Evolutionary conservation across 2,329 filamentous ascomycete species (phyloP), one percentile per base, ranked within the genome.

Genomic region (Fusarium papillatum): DNA sequence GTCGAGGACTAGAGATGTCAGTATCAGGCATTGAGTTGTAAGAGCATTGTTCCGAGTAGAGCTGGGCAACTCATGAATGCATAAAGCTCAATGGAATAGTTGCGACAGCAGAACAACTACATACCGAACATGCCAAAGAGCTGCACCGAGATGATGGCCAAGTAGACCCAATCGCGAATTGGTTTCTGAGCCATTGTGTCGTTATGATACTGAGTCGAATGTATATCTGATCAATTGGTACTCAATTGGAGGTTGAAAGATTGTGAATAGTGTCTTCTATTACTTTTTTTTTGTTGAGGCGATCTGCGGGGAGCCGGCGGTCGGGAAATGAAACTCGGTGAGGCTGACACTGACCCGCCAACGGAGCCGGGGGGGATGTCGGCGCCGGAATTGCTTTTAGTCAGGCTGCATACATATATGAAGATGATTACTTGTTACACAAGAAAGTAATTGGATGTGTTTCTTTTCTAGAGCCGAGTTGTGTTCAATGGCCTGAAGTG

Each of bases 1-100:
- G 76, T 92, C 90, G 57, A 91, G 85, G 75, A 86, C 90, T 91
- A 68, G 2, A n/a, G 13, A 13, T 64, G 60, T 79, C 34, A 77
- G 69, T 72, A 29, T 22, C 11, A 2, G 8, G 19, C 19, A 36
- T 36, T 34, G 29, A 36, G 19, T 31, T 55, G 6, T n/a, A 3
- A 19, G 24, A 10, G 5, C 0, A 4, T 10, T n/a, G 24, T 31
- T 55, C 10, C n/a, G 11, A 55, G 3, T 19, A n/a, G 50, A 55
- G 19, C 19, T 9, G 26, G 26, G 29, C 29, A 36, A 34, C 29
- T 57, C 53, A 57, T 57, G 19, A 34, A n/a, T 5, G 13, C 24
- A 50, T 7, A 43, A 9, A 57, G 29, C 22, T 64, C 22, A 46
- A 60, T 24, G 22, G 34, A 57, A 8, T 16, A 46, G 57, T 38